Base-by-base conservation (phyloP, 495 filamentous ascomycete species). In the Terfezia boudieri region DNA sequence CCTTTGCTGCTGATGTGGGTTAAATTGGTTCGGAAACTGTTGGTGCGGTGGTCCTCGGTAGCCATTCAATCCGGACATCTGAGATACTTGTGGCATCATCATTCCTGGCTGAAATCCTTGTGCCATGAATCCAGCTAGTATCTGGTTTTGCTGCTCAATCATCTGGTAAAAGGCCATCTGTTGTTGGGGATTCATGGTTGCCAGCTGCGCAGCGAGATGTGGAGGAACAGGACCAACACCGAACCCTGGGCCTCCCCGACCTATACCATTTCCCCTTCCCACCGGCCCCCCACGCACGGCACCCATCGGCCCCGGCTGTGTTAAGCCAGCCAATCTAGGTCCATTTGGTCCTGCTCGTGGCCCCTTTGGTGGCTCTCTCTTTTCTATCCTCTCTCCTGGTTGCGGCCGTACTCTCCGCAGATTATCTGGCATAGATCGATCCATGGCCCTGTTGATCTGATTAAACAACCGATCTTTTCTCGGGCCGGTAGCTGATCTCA, bases 381-480 rank as follows among this genome's bases (percentile, higher is more conserved):
- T 71, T 57, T 86, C 82, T 57, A 96, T 83, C 26, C 89, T 75
- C 55, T 84, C 85, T 36, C 73, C 76, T 54, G 84, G 79, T 53
- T 82, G 76, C 50, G 76, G 73, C 56, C 84, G 80, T 12, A 94
- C 77, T 17, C 89, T 81, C 65, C 95, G 89, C 36, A 98, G 75
- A 41, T 78, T 71, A 16, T 76, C 72, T 57, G 89, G 86, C 46
- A 74, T 68, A 20, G 71, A 73, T 52, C 90, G 78, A 58, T 92
- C 84, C 78, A 98, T 75, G n/a, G 77, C 78, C 58, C 82, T 83
- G 64, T 84, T 81, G 60, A 96, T 75, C 57, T 96, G 86, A 53
- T 86, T 84, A 54, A 96, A 71, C 70, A 96, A 79, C 38, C 86
- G 78, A 60, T 20, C 82, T 84, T 53, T 82, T 71, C 26, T 69